These are phyloP conservation scores for Ophiocordyceps camponoti-saundersi DNA, from an alignment of 2,329 filamentous ascomycete genomes.

Conservation along the genomic window DNA sequence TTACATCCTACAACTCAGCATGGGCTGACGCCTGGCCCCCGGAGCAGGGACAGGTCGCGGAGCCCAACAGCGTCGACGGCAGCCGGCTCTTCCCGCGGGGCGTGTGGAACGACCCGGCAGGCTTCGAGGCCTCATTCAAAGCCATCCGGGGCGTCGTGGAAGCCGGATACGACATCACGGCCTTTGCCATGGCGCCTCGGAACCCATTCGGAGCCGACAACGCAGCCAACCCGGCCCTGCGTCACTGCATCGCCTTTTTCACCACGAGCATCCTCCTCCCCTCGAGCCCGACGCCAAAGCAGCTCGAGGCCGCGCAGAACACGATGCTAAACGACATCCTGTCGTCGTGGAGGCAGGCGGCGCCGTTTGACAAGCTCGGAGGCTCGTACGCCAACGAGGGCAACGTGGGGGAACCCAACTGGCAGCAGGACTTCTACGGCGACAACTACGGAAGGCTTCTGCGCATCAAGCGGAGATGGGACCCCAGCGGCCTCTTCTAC, in stretches of 20 bases:
- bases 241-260: conserved; percentile 21
- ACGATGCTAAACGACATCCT: too few species aligned
- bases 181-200: too few species aligned
- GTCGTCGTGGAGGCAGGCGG: conserved; percentile 9
- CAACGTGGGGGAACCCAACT: conserved; percentile 28
- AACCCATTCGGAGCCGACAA: conserved; percentile 10
- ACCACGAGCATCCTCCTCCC: conserved; percentile 12
- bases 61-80: too few species aligned
- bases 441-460: conserved; percentile 23
- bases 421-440: conserved; percentile 28
- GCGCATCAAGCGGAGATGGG: conserved; percentile 29
- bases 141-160: too few species aligned
- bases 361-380: conserved; percentile 20
- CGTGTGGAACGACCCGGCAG: too few species aligned
- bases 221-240: conserved; percentile 19
- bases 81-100: too few species aligned
- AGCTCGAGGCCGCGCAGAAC: conserved; percentile 10
- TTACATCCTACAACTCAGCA: too few species aligned
- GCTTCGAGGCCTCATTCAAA: too few species aligned
- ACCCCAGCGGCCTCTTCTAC: conserved; percentile 28
- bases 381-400: conserved; percentile 35
- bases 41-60: too few species aligned
- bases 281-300: conserved; percentile 11
- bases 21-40: too few species aligned
- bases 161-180: too few species aligned